phyloP scores from a whole-genome alignment of 208 protist genomes.

The Angomonas ambiguus region DNA sequence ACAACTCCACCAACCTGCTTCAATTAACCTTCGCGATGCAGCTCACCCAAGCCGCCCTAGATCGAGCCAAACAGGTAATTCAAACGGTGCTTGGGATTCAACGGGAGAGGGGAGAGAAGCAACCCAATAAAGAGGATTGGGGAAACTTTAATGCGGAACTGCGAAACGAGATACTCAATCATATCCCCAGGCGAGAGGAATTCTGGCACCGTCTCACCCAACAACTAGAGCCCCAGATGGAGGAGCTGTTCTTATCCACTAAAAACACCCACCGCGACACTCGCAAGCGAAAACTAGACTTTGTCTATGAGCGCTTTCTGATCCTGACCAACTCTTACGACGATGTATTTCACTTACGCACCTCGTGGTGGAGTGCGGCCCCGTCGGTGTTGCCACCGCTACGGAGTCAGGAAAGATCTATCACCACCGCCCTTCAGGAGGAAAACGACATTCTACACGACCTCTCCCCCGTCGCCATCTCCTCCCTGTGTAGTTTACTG shows the following conservation, averaged over 20 bases:
- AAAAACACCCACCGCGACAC: neutral
- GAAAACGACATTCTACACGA: conserved; percentile 34
- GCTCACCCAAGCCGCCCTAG: conserved; percentile 75
- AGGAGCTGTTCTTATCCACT: conserved; percentile 2
- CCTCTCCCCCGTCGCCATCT: conserved; percentile 40
- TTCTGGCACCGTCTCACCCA: conserved; percentile 92
- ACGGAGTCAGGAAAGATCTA: conserved; percentile 18
- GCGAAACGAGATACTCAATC: conserved; percentile 43
- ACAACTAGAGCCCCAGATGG: conserved; percentile 66
- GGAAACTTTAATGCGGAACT: conserved; percentile 71
- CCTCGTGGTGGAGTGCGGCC: conserved; percentile 73
- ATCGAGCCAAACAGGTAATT: conserved; percentile 58
- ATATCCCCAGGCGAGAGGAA: conserved; percentile 78
- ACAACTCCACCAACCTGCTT: conserved; percentile 70
- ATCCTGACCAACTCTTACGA: conserved; percentile 74
- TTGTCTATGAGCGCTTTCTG: conserved; percentile 74
- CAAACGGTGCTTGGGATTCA: conserved; percentile 46
- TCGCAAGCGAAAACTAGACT: conserved; percentile 31
- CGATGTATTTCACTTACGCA: conserved; percentile 72
- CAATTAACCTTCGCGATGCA: conserved; percentile 76
- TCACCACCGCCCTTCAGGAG: conserved; percentile 36
- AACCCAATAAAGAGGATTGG: conserved; percentile 32
- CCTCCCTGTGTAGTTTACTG: conserved; percentile 70
- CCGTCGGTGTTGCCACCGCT: conserved; percentile 57
- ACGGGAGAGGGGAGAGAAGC: conserved; percentile 12